Evolutionary conservation across 495 filamentous ascomycete genomes (phyloP).

Genomic region (Tuber magnatum): DNA sequence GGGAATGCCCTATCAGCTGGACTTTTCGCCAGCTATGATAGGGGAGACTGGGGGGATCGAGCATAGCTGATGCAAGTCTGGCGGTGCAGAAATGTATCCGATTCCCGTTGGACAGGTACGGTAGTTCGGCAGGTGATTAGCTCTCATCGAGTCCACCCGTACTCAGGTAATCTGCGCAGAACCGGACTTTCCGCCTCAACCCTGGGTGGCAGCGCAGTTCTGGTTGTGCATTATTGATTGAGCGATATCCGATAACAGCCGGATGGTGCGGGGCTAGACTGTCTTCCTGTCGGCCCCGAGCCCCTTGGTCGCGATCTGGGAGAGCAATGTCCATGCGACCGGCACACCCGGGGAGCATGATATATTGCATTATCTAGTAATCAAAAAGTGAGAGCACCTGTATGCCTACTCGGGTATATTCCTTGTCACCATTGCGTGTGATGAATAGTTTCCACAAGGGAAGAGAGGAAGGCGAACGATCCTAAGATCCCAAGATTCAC

Average conservation of each 20-base stretch:
- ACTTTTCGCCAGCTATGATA: not conserved
- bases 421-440: not conserved
- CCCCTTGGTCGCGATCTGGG: not conserved
- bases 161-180: not conserved
- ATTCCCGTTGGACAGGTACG: not conserved
- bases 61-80: not conserved
- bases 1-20: not conserved
- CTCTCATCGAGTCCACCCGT: not conserved
- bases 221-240: not conserved
- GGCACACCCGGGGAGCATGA: not conserved
- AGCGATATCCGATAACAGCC: not conserved
- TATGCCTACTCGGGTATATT: not conserved
- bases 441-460: not conserved
- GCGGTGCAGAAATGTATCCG: not conserved
- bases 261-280: not conserved
- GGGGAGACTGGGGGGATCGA: not conserved
- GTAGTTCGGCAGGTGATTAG: not conserved
- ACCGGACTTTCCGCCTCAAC: not conserved
- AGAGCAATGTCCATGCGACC: not conserved
- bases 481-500: not conserved
- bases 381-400: not conserved
- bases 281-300: not conserved
- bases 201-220: not conserved
- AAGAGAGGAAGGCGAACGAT: not conserved
- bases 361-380: not conserved